phyloP scores from a whole-genome alignment of 1,284 basidiomycete species.

The Ceratobasidium papillatum region DNA sequence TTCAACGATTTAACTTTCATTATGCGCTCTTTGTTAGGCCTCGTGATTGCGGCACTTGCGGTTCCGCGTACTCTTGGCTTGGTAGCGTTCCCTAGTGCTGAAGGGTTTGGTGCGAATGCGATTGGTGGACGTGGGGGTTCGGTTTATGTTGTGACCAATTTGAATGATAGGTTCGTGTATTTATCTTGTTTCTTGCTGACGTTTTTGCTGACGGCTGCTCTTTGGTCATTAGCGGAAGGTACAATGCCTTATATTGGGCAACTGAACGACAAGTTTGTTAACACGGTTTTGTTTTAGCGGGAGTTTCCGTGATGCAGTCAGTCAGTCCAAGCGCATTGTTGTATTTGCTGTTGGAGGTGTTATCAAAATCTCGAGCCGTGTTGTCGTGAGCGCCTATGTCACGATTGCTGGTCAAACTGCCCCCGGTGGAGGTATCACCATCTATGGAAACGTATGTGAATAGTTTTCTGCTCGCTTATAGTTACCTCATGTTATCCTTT shows the following conservation, averaged over 20 bases:
- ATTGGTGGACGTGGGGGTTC: conserved; percentile 53
- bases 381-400: conserved; percentile 52
- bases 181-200: neutral
- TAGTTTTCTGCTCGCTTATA: neutral
- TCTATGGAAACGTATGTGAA: conserved; percentile 49
- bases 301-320: conserved; percentile 54
- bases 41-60: neutral
- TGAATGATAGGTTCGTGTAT: conserved; percentile 48
- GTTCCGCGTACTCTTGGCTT: conserved; percentile 6
- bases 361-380: conserved; percentile 51
- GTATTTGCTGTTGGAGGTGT: conserved; percentile 54
- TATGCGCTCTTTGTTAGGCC: conserved; percentile 20
- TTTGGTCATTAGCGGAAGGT: conserved; percentile 4
- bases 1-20: neutral
- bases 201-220: neutral
- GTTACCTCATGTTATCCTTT: neutral
- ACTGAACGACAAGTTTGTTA: neutral
- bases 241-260: neutral
- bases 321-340: conserved; percentile 52
- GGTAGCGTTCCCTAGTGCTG: conserved; percentile 37
- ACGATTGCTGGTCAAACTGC: conserved; percentile 54
- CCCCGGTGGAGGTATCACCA: conserved; percentile 50
- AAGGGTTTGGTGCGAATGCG: conserved; percentile 53
- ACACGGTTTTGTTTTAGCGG: conserved; percentile 47
- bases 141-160: conserved; percentile 53